Conservation (phyloP, 441 rosid genomes). For the Populus hybrid region DNA sequence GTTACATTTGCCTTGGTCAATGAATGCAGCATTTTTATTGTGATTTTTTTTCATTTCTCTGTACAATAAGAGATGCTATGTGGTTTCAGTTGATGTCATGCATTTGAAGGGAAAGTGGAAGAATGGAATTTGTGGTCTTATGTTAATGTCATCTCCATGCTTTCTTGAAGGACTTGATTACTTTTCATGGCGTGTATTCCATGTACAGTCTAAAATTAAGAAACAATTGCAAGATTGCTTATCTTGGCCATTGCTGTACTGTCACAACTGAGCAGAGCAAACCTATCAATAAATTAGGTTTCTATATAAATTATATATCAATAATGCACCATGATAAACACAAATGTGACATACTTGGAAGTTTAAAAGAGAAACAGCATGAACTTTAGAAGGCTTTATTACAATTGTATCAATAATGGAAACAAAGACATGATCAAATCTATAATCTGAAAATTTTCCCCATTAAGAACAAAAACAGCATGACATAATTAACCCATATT, state of each 20-base stretch:
- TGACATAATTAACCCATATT: too few relatives aligned
- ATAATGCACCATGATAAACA: too few relatives aligned
- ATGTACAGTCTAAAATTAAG: not conserved
- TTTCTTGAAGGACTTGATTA: too few relatives aligned
- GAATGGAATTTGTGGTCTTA: not conserved
- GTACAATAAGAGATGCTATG: not conserved
- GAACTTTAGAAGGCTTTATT: not conserved
- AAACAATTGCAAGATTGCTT: not conserved
- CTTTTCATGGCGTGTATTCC: not conserved
- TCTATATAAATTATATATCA: too few relatives aligned
- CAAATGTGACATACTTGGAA: too few relatives aligned
- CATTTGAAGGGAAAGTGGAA: not conserved
- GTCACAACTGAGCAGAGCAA: not conserved
- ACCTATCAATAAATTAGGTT: not conserved
- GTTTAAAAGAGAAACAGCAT: too few relatives aligned
- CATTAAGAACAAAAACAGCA: too few relatives aligned
- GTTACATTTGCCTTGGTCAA: not conserved
- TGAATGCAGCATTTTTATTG: not conserved
- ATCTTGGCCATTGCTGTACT: not conserved
- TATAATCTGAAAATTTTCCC: too few relatives aligned
- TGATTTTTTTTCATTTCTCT: not conserved
- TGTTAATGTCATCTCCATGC: not conserved
- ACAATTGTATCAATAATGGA: not conserved
- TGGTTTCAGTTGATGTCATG: not conserved
- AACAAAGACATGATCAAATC: not conserved